Evolutionary conservation across 2,329 filamentous ascomycete species (phyloP), one percentile per base, ranked within the genome.

Genomic region (Cladosporium sp.): DNA sequence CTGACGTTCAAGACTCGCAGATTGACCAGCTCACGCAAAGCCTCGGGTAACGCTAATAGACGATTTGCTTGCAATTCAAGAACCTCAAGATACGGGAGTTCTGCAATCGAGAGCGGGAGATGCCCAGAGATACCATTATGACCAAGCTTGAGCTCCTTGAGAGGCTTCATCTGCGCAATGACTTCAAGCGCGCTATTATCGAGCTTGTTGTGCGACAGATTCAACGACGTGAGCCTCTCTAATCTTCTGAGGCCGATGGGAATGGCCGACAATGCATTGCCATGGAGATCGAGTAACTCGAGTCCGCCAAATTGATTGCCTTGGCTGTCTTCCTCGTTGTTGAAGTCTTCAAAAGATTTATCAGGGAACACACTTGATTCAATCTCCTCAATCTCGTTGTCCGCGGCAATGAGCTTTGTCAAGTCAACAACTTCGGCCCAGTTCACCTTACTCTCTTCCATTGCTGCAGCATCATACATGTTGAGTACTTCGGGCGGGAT

Each of bases 391-490:
- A 99, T 74, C 68, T 96, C 90, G 68, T 99, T 97, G 69, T 96
- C 92, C 8, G 93, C 92, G 5, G 89, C 92, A 63, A 94, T 84
- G 51, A 97, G 86, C 61, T 88, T 86, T 0, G 87, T 88, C 47
- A 97, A 76, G 69, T 97, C 93, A 11, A 97, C 90, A 60, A 89
- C 88, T 73, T 97, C 93, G 1, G 92, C 92, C 94, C 94, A 97
- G 36, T 87, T 85, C 11, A 86, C 83, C 37, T 82, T 84, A 20
- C 82, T 77, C 12, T 78, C 80, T 38, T 87, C 84, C 58, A 86
- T 81, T 1, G 83, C 81, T 55, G 92, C 86, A 17, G 90, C 79
- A 66, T 92, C 89, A 71, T 97, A 97, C 92, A 97, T 97, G 57
- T 86, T 85, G 75, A 96, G 77, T 0, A 97, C 89, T 69, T 95